phyloP scores from a whole-genome alignment of 306 rosid species.

The Quercus ilex region DNA sequence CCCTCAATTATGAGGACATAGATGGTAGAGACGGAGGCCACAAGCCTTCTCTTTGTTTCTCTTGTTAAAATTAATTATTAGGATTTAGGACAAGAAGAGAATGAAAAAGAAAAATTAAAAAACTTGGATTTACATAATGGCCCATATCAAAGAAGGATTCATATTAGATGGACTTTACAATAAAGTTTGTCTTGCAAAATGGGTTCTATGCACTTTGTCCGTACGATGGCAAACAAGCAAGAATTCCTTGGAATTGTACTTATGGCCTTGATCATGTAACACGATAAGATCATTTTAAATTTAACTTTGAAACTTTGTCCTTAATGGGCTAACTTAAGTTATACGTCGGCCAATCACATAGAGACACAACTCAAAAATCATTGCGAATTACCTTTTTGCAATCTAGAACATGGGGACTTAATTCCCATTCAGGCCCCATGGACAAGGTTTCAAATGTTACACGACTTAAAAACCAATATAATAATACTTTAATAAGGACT shows the following conservation, averaged over 20 bases:
- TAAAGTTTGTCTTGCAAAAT: constrained; percentile 19
- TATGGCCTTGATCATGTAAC: constrained; percentile 32
- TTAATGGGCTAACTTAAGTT: constrained; percentile 45
- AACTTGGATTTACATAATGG: not conserved
- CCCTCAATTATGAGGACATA: too few relatives aligned
- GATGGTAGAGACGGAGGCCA: too few relatives aligned
- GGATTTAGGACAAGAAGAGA: not conserved
- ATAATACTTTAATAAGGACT: constrained; percentile 25
- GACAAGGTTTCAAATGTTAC: constrained; percentile 52
- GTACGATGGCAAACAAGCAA: constrained; percentile 55
- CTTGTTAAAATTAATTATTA: not conserved
- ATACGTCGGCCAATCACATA: constrained; percentile 31
- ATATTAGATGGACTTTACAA: not conserved
- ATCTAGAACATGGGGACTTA: constrained; percentile 57
- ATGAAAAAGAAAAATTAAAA: not conserved
- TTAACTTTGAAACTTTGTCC: constrained; percentile 33
- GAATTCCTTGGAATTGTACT: constrained; percentile 43
- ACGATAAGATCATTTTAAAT: constrained; percentile 21
- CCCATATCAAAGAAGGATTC: constrained; percentile 23
- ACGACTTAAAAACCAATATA: constrained; percentile 22
- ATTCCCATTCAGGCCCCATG: constrained; percentile 70
- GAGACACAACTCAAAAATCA: constrained; percentile 39
- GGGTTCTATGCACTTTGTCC: constrained; percentile 47
- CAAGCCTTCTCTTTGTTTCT: too few relatives aligned
- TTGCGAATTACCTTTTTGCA: constrained; percentile 29